These are phyloP conservation scores for Castanopsis chinensis DNA, from an alignment of 306 rosid genomes.

Conservation along the genomic window DNA sequence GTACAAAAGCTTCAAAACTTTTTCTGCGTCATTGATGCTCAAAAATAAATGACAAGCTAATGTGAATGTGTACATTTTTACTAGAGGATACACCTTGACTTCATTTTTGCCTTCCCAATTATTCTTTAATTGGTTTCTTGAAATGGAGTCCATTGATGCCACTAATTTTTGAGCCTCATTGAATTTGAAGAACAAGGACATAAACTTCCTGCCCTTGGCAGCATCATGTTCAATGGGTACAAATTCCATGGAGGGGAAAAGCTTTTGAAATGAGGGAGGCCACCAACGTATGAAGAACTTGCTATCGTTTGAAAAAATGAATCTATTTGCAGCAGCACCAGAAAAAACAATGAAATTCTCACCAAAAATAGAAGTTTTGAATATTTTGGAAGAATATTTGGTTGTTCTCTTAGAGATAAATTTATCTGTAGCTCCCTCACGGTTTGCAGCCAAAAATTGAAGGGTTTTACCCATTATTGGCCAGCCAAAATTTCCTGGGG, in stretches of 20 bases:
- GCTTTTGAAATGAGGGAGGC: not conserved
- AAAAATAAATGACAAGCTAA: not conserved
- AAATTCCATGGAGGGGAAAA: not conserved
- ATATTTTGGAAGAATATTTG: not conserved
- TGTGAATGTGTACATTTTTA: not conserved
- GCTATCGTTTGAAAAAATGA: not conserved
- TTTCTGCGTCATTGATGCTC: not conserved
- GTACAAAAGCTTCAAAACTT: not conserved
- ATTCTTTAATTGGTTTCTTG: not conserved
- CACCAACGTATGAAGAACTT: not conserved
- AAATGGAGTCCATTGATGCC: not conserved
- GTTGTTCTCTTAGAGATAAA: not conserved
- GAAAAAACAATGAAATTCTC: not conserved
- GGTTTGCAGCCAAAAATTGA: not conserved
- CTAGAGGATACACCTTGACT: not conserved
- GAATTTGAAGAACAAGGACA: not conserved
- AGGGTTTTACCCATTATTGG: conserved; percentile 20
- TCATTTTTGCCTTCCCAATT: not conserved
- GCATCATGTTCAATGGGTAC: not conserved
- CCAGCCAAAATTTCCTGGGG: conserved; percentile 28
- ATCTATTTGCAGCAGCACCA: not conserved
- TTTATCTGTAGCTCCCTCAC: not conserved
- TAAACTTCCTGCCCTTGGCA: not conserved
- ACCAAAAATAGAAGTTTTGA: not conserved
- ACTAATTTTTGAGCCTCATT: not conserved